Evolutionary conservation across 257 asterid species (phyloP).

Genomic region (Solanum stenotomum): DNA sequence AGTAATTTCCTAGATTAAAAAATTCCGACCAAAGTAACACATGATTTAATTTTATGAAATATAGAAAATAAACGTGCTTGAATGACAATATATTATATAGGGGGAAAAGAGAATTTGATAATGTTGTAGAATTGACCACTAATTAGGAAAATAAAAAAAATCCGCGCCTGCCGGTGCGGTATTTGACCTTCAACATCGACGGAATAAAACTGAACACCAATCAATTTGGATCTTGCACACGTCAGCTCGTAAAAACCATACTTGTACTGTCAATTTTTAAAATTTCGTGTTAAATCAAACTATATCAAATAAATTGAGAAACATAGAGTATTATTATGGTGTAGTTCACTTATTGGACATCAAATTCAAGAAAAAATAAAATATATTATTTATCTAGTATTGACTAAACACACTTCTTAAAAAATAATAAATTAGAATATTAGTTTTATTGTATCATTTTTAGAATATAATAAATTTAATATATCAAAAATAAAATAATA

Average conservation of each 20-base stretch:
- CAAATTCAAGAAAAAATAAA: not conserved
- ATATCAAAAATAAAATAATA: rapidly evolving
- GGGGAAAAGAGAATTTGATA: not conserved
- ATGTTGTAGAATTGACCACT: not conserved
- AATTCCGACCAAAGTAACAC: not conserved
- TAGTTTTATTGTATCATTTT: not conserved
- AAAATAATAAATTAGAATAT: too few species aligned
- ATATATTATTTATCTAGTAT: rapidly evolving
- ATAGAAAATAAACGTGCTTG: not conserved
- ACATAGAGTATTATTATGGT: not conserved
- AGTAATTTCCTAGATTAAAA: not conserved
- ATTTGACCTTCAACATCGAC: not conserved
- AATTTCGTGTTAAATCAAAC: too few species aligned
- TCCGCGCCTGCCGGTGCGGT: not conserved
- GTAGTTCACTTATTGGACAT: not conserved
- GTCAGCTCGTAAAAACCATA: not conserved
- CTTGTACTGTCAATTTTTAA: rapidly evolving
- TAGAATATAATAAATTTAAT: too few species aligned
- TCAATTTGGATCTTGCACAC: not conserved
- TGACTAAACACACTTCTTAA: too few species aligned
- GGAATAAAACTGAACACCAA: not conserved
- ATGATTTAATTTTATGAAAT: not conserved
- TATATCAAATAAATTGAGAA: too few species aligned
- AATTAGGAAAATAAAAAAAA: not conserved
- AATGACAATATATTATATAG: not conserved